Base-by-base conservation (phyloP, 2,329 filamentous ascomycete species). In the Acarospora socialis region DNA sequence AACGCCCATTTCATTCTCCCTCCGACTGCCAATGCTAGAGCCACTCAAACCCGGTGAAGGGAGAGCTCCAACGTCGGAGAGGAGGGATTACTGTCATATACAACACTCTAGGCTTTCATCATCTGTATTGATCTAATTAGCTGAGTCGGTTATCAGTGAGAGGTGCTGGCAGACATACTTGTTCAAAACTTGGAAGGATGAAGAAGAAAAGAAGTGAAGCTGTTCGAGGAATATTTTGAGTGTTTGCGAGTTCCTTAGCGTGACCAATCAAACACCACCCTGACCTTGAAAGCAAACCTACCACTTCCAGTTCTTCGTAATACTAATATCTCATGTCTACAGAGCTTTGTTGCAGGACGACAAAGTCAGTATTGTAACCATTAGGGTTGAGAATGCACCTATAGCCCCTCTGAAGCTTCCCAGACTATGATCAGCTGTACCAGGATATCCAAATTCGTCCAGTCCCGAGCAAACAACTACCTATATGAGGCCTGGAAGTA, bases 151-250 rank as follows among this genome's bases (percentile, higher is more conserved):
- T 29, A 30, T 33, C 35, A 33, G 33, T 22, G 35, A 45, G 39
- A 41, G 41, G 43, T 7, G 7, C 15, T 9, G 19, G 26, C 10
- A 22, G 21, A 73, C 84, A 72, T 68, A 94, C 86, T 66, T 82
- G 73, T 77, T 76, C 79, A 92, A 92, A 92, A 94, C 86, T 81
- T 83, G 84, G 86, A 94, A 92, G 83, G 86, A 83, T 87, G 70
- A 75, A 78, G 70, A 75, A 59, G 51, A 55, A 54, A 68, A 67
- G 58, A 65, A 60, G 58, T n/a, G 57, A 47, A 54, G 44, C 55
- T 8, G 13, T 40, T 46, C 43, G 39, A 32, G 25, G 14, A 27
- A 38, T 30, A 23, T 18, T 39, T 37, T 36, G 34, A 20, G 8
- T 14, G 2, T 12, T 21, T 12, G 7, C 10, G 14, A 39, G 34